These are phyloP conservation scores for Xanthoconium purpureum DNA, from an alignment of 768 basidiomycete genomes.

Conservation along the genomic window DNA sequence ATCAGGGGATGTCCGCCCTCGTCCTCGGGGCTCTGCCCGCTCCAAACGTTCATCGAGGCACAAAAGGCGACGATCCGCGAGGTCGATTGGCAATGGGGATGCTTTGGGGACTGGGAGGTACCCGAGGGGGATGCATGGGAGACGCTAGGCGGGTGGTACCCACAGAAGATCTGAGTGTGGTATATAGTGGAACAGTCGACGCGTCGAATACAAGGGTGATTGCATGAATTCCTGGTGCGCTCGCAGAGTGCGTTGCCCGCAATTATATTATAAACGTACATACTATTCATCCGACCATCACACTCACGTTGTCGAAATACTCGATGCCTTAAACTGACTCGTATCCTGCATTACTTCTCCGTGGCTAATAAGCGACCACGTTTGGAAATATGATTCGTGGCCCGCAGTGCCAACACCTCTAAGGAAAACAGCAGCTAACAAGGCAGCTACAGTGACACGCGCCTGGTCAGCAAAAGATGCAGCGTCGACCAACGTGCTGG, in stretches of 20 bases:
- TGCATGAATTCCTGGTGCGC: too few relatives aligned
- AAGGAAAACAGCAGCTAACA: background rate
- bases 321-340: too few relatives aligned
- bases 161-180: background rate
- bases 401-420: background rate
- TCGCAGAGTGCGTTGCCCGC: too few relatives aligned
- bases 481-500: background rate
- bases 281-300: too few relatives aligned
- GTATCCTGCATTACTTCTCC: too few relatives aligned
- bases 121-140: constrained; percentile 66
- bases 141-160: constrained; percentile 40
- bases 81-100: constrained; percentile 75
- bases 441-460: background rate
- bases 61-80: constrained; percentile 62
- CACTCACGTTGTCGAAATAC: too few relatives aligned
- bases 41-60: constrained; percentile 66
- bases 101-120: constrained; percentile 72
- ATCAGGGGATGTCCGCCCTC: constrained; percentile 70
- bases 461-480: background rate
- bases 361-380: too few relatives aligned
- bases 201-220: too few relatives aligned
- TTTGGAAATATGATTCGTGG: too few relatives aligned
- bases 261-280: too few relatives aligned
- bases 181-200: too few relatives aligned
- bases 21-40: constrained; percentile 63